Conservation (phyloP, 2,329 filamentous ascomycete genomes). For the Fusarium goolgardi region DNA sequence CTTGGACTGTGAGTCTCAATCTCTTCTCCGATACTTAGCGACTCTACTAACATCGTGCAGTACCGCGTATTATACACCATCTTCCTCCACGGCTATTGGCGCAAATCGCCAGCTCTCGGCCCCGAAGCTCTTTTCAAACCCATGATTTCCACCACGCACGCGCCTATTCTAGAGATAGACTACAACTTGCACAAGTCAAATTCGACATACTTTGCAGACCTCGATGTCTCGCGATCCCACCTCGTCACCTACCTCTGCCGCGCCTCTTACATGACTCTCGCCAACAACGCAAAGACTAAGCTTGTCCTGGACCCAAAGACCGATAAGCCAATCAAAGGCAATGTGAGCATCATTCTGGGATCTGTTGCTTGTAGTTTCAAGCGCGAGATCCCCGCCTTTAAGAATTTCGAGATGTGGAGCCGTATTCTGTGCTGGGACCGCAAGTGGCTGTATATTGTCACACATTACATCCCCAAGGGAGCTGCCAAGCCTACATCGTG, state of each 20-base stretch:
- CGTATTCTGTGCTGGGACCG: conserved; percentile 79
- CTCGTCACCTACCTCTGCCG: conserved; percentile 77
- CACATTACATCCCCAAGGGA: conserved; percentile 75
- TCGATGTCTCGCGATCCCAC: conserved; percentile 85
- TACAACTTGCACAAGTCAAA: conserved; percentile 88
- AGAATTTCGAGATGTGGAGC: conserved; percentile 78
- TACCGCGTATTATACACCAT: conserved; percentile 69
- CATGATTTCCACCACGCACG: conserved; percentile 72
- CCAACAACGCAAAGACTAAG: conserved; percentile 60
- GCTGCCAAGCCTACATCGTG: conserved; percentile 66
- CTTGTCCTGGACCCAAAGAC: conserved; percentile 63
- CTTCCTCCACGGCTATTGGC: conserved; percentile 64
- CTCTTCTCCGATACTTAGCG: background rate
- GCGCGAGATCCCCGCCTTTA: conserved; percentile 76
- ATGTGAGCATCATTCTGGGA: conserved; percentile 74
- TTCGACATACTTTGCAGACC: conserved; percentile 87
- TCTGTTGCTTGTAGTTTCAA: conserved; percentile 80
- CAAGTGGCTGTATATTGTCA: conserved; percentile 84
- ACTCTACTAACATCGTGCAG: conserved; percentile 50
- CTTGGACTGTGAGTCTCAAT: conserved; percentile 75
- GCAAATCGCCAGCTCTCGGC: conserved; percentile 60
- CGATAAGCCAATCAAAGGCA: conserved; percentile 63
- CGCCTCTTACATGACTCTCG: conserved; percentile 65
- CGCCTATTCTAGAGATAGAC: conserved; percentile 82
- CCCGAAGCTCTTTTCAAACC: conserved; percentile 79